Percentiles rank a stretch among this genome's conserved stretches.
Conservation (phyloP, 768 basidiomycete genomes). For the Mycena latifolia region DNA sequence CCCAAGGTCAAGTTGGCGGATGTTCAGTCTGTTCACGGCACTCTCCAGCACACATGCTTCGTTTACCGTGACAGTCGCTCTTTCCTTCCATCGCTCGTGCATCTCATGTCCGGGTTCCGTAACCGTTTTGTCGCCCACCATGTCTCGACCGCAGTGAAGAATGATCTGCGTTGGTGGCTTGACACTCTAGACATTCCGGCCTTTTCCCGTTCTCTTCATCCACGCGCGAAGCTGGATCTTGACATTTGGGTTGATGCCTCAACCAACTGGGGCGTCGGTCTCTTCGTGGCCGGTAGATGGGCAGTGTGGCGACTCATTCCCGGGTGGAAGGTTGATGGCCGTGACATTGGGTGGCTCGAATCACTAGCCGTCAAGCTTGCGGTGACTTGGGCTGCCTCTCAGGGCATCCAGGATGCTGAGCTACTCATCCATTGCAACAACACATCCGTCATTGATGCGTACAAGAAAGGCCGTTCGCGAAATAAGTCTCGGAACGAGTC, state of each 20-base stretch:
- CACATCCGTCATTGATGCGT: conserved; percentile 47
- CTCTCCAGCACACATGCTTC: background rate
- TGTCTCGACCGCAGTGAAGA: background rate
- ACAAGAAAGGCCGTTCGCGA: conserved; percentile 28
- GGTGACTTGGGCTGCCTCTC: background rate
- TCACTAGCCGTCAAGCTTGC: background rate
- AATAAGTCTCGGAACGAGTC: background rate
- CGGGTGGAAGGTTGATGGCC: conserved; percentile 3
- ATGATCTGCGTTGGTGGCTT: conserved; percentile 24
- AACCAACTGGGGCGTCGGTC: too few relatives aligned
- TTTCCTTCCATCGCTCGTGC: background rate
- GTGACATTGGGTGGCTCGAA: conserved; percentile 4
- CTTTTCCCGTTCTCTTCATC: too few relatives aligned
- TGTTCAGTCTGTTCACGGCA: background rate
- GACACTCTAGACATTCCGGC: background rate
- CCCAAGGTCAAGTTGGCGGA: background rate
- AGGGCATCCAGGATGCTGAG: conserved; percentile 35
- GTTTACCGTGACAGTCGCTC: background rate
- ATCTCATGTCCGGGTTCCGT: background rate
- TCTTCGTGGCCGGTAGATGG: too few relatives aligned
- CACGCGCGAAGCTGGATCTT: too few relatives aligned
- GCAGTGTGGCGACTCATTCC: too few relatives aligned
- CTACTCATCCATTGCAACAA: conserved; percentile 50
- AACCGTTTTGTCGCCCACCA: background rate
- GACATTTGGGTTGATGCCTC: too few relatives aligned